Base-by-base conservation (phyloP, 1,139 yeast species). In the Lodderomyces margitis region DNA sequence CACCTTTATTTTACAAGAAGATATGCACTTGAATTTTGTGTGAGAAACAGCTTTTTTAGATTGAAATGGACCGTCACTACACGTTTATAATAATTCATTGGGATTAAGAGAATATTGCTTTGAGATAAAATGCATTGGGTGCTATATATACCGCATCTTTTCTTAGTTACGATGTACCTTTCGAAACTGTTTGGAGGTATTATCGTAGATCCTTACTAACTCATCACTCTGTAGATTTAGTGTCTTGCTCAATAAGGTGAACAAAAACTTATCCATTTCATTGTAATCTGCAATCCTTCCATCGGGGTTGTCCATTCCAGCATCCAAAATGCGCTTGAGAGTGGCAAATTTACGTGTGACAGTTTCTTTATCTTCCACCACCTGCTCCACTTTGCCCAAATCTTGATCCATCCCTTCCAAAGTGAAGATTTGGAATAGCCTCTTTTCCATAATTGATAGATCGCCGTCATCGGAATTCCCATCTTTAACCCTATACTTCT, bases 391-490 rank as follows among this genome's bases (percentile, higher is more conserved):
- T 4, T 12, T 25, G 12, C 12, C 9, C 16, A 12, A 11, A 4
- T 8, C 14, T 21, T 31, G n/a, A 10, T 23, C 5, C 9, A 21
- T 3, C 6, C 28, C 38, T 4, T 36, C 28, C 16, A 36, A 5
- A 4, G 27, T 9, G 43, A 73, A 72, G 3, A 73, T 66, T 40
- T 62, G 67, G 41, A 51, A 59, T 21, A 73, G 54, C 41, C 76
- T 53, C 40, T 64, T 64, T 16, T 64, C 61, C 58, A 69, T 59
- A 9, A 66, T 51, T 0, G 66, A 43, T 3, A 58, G 40, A 23
- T 56, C 58, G n/a, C 42, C 42, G 5, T 47, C 48, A 14, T 45
- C 44, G 10, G 49, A 49, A 4, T 51, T 52, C 2, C 43, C 40
- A 6, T 52, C 43, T 30, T 55, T 51, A 37, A 48, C 45, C n/a